Conservation (phyloP, 1,139 yeast species). For the Suhomyces bolitotheri region DNA sequence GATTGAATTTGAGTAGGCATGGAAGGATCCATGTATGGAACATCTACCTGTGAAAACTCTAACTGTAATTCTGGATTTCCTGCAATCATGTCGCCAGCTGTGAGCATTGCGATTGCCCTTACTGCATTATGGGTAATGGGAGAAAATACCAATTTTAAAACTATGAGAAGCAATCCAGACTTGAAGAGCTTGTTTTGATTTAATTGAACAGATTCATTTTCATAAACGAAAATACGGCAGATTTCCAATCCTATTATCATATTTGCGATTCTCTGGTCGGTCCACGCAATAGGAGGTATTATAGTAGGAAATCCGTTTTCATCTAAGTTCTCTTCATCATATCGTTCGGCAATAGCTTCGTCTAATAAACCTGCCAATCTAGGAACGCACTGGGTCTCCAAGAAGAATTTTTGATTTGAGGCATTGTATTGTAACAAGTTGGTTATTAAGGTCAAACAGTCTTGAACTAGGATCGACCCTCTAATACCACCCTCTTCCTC, state of each 20-base stretch:
- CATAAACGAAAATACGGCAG: slow-evolving; percentile 74
- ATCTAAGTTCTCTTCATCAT: slow-evolving; percentile 13
- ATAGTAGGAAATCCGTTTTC: slow-evolving; percentile 5
- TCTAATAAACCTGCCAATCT: slow-evolving; percentile 61
- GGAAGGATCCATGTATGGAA: slow-evolving; percentile 88
- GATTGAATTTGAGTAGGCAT: slow-evolving; percentile 50
- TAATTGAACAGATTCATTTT: slow-evolving; percentile 59
- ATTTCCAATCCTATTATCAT: slow-evolving; percentile 69
- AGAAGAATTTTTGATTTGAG: slow-evolving; percentile 83
- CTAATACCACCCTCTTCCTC: slow-evolving; percentile 87
- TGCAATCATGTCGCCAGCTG: slow-evolving; percentile 75
- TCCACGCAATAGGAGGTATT: slow-evolving; percentile 57
- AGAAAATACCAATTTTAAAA: slow-evolving; percentile 69
- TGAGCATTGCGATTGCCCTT: slow-evolving; percentile 65
- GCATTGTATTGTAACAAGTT: slow-evolving; percentile 80
- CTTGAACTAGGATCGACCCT: slow-evolving; percentile 89
- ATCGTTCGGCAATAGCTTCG: slow-evolving; percentile 44
- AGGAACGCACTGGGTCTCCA: slow-evolving; percentile 80
- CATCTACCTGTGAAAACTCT: slow-evolving; percentile 78
- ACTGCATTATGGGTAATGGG: slow-evolving; percentile 60
- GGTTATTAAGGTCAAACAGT: slow-evolving; percentile 74
- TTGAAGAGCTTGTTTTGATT: slow-evolving; percentile 67
- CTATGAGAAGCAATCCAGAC: slow-evolving; percentile 64
- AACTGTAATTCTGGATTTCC: slow-evolving; percentile 64
- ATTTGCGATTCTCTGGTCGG: slow-evolving; percentile 69